phyloP scores from a whole-genome alignment of 2,329 filamentous ascomycete genomes.

The Trichoderma sp. region DNA sequence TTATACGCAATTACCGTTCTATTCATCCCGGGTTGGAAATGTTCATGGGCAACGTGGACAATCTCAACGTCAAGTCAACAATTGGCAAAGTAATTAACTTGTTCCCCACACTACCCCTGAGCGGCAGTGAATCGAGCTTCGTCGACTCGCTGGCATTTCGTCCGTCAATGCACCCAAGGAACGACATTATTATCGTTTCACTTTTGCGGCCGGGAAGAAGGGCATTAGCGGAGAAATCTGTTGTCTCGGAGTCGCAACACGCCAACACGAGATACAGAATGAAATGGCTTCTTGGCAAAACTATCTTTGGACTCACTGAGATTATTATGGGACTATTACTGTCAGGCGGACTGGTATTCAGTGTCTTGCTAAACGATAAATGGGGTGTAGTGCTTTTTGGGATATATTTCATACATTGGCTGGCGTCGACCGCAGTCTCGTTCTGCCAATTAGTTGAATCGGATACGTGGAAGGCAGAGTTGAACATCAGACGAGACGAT shows the following conservation, averaged over 20 bases:
- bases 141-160: neutral
- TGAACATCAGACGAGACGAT: neutral
- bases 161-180: neutral
- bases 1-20: neutral
- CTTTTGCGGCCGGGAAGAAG: neutral
- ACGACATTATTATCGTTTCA: neutral
- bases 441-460: neutral
- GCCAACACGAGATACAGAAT: neutral
- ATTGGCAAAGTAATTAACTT: neutral
- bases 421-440: neutral
- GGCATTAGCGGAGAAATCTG: neutral
- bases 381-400: neutral
- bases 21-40: neutral
- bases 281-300: neutral
- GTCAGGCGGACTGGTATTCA: neutral
- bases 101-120: neutral
- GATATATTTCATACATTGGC: neutral
- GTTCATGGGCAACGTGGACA: neutral
- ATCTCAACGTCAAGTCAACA: neutral
- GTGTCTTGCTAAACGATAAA: neutral
- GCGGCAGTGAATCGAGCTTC: neutral
- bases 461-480: neutral
- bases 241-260: neutral
- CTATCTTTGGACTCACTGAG: neutral
- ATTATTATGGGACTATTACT: neutral